Evolutionary conservation across 169 alveolate species (phyloP).

Genomic region (Eimeria necatrix): DNA sequence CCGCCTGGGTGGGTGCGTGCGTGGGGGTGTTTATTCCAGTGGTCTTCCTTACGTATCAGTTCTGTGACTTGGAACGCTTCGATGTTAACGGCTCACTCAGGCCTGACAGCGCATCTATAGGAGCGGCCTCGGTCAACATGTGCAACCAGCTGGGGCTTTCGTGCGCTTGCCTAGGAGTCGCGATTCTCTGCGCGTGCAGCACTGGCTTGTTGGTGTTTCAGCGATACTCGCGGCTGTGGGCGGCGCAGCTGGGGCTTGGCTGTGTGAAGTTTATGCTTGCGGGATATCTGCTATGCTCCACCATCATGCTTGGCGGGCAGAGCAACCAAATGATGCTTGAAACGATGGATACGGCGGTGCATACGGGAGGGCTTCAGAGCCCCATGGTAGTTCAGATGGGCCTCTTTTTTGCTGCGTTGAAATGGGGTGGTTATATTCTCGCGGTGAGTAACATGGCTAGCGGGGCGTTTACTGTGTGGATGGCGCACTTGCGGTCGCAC

Average conservation of each 20-base stretch:
- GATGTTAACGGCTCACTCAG: conserved; percentile 42
- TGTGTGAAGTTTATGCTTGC: conserved; percentile 47
- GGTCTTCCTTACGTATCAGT: conserved; percentile 54
- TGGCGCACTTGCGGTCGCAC: conserved; percentile 37
- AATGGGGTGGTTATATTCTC: conserved; percentile 51
- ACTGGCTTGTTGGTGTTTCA: conserved; percentile 43
- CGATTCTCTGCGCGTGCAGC: conserved; percentile 54
- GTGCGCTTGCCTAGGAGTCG: conserved; percentile 28
- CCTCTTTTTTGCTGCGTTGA: conserved; percentile 47
- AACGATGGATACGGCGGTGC: conserved; percentile 12
- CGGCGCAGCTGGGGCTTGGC: conserved; percentile 38
- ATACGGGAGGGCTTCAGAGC: conserved; percentile 20
- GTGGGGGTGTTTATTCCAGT: conserved; percentile 58
- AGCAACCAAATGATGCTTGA: conserved; percentile 66
- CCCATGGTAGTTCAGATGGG: conserved; percentile 50
- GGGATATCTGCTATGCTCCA: conserved; percentile 53
- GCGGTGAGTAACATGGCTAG: conserved; percentile 25
- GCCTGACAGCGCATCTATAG: conserved; percentile 16
- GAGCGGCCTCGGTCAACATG: conserved; percentile 41
- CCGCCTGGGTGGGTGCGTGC: conserved; percentile 67
- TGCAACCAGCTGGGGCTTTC: conserved; percentile 47
- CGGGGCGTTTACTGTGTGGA: conserved; percentile 56
- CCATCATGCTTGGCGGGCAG: conserved; percentile 50
- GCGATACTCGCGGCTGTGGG: conserved; percentile 70
- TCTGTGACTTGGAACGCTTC: conserved; percentile 23